These are phyloP conservation scores for Stropharia rugosoannulata DNA, from an alignment of 768 basidiomycete genomes.

Conservation along the genomic window DNA sequence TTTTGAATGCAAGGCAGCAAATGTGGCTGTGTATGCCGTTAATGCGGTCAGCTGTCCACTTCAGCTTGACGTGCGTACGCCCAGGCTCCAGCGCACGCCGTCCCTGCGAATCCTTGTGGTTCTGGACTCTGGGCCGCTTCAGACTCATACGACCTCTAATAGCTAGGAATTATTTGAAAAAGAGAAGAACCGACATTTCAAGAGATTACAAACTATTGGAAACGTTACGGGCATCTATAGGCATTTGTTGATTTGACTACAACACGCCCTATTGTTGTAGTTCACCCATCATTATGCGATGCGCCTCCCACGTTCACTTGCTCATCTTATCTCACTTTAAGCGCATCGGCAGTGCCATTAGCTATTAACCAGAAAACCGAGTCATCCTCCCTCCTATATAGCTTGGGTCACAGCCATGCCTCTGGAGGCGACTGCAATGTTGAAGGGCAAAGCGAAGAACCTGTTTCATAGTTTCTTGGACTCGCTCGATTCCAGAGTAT, in stretches of 20 bases:
- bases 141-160: too few species aligned
- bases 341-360: too few species aligned
- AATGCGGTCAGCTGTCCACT: conserved; percentile 3
- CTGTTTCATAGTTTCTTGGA: conserved; percentile 20
- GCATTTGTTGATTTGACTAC: too few species aligned
- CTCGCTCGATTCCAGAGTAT: conserved; percentile 9
- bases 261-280: too few species aligned
- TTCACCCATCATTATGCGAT: too few species aligned
- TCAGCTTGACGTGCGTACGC: neutral
- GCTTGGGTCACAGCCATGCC: neutral
- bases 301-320: too few species aligned
- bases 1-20: neutral
- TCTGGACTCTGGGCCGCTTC: neutral
- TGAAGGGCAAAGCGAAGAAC: conserved; percentile 10
- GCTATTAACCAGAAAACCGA: too few species aligned
- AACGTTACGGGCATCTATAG: too few species aligned
- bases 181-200: too few species aligned
- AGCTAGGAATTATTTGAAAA: too few species aligned
- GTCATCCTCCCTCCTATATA: neutral
- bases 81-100: neutral
- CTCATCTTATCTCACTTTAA: too few species aligned
- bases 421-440: neutral
- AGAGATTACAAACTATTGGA: too few species aligned
- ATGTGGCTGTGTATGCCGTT: neutral
- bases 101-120: neutral